Percentiles rank a stretch among this genome's conserved stretches.
phyloP scores from a whole-genome alignment of 1,139 yeast genomes.

The Insectozyma bohioensis region DNA sequence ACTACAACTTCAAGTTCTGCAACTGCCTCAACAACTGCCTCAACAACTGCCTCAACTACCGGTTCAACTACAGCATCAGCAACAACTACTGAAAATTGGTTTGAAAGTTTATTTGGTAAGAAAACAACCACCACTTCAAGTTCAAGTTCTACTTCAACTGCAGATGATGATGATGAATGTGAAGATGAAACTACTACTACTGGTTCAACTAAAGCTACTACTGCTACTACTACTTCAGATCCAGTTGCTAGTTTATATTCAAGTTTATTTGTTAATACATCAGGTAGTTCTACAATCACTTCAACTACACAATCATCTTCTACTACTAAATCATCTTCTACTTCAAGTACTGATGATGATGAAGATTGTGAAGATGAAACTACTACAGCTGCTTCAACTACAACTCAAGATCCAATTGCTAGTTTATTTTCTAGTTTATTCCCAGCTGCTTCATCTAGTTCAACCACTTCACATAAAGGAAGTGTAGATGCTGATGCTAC shows the following conservation, averaged over 20 bases:
- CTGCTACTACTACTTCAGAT: conserved; percentile 4
- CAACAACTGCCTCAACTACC: neutral
- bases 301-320: too few relatives aligned
- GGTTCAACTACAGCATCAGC: conserved; percentile 1
- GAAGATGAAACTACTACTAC: conserved; percentile 7
- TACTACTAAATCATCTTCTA: conserved; percentile 4
- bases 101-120: too few relatives aligned
- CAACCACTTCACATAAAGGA: neutral
- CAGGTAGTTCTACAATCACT: neutral
- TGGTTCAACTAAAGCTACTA: neutral
- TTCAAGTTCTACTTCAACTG: conserved; percentile 3
- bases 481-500: neutral
- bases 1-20: conserved; percentile 3
- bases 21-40: conserved; percentile 2
- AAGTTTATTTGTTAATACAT: neutral
- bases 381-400: too few relatives aligned
- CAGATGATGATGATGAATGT: conserved; percentile 6
- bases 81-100: neutral
- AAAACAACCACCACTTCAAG: conserved; percentile 8
- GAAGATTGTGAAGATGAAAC: too few relatives aligned
- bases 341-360: too few relatives aligned
- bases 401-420: conserved; percentile 1
- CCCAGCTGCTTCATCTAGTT: neutral
- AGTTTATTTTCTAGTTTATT: conserved; percentile 2
- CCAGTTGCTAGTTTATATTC: conserved; percentile 2